Conservation (phyloP, 768 basidiomycete genomes). For the Tulasnella sp. region DNA sequence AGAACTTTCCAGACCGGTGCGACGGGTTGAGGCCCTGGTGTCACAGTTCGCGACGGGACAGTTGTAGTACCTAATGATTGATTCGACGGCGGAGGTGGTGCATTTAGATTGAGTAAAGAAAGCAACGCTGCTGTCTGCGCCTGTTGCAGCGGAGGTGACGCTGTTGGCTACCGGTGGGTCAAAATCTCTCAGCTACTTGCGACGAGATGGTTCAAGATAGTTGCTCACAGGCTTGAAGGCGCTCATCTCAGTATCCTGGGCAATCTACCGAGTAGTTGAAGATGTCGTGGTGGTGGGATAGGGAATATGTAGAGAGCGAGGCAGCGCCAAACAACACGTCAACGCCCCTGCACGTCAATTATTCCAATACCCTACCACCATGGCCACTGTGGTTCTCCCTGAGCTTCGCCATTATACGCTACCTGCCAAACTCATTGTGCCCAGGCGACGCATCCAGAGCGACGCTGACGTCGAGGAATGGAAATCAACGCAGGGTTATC, state of each 20-base stretch:
- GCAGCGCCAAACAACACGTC: background rate
- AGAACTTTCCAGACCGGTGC: constrained; percentile 92
- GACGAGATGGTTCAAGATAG: background rate
- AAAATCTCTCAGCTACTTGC: background rate
- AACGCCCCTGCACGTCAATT: background rate
- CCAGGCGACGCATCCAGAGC: constrained; percentile 39
- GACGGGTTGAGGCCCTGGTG: constrained; percentile 25
- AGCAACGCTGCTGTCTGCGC: constrained; percentile 80
- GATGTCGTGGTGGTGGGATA: background rate
- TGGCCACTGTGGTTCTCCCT: background rate
- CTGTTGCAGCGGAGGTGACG: constrained; percentile 55
- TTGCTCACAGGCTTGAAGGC: constrained; percentile 8
- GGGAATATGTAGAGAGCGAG: background rate
- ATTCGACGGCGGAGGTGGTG: constrained; percentile 36
- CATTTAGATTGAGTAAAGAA: constrained; percentile 77
- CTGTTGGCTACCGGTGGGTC: background rate
- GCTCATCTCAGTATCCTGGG: background rate
- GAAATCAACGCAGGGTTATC: constrained; percentile 59
- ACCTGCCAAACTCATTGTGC: constrained; percentile 5
- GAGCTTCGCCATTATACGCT: constrained; percentile 7
- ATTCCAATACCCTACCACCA: constrained; percentile 2
- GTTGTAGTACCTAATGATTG: constrained; percentile 4
- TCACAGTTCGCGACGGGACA: constrained; percentile 6
- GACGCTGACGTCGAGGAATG: constrained; percentile 67
- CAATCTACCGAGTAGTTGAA: background rate